These are phyloP conservation scores for Lactarius deliciosus DNA, from an alignment of 768 basidiomycete genomes.

Conservation along the genomic window DNA sequence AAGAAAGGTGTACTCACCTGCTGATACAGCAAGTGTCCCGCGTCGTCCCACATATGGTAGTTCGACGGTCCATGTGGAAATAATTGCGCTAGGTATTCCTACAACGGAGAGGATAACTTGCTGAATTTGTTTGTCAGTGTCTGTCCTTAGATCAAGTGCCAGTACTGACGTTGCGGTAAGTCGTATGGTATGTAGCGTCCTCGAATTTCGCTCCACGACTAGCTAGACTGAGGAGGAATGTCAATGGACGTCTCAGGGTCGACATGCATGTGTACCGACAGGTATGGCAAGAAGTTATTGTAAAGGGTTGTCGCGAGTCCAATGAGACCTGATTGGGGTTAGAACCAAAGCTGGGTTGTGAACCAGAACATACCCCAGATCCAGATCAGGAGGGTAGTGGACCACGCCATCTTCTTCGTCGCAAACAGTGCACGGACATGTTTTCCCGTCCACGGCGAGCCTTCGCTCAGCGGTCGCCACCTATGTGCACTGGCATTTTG, in stretches of 20 bases:
- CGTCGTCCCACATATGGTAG: conserved; percentile 60
- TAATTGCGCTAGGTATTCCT: conserved; percentile 68
- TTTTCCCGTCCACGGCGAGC: conserved; percentile 39
- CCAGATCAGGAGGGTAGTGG: conserved; percentile 57
- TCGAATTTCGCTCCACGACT: conserved; percentile 40
- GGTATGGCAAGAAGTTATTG: conserved; percentile 41
- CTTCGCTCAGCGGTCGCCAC: conserved; percentile 40
- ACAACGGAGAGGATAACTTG: conserved; percentile 68
- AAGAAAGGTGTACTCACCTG: conserved; percentile 46
- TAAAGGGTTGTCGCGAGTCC: conserved; percentile 40
- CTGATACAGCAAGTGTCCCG: conserved; percentile 64
- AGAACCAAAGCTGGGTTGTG: not conserved
- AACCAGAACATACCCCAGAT: conserved; percentile 42
- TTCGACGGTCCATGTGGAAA: conserved; percentile 73
- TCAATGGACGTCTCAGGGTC: not conserved
- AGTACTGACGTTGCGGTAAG: conserved; percentile 39
- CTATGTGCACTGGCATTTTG: conserved; percentile 9
- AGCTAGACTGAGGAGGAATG: conserved; percentile 32
- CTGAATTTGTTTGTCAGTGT: conserved; percentile 37
- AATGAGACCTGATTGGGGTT: conserved; percentile 34
- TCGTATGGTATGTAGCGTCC: conserved; percentile 38
- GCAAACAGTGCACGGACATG: conserved; percentile 65
- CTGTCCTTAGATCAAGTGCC: not conserved
- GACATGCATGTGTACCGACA: conserved; percentile 30
- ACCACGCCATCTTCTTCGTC: conserved; percentile 61